These are phyloP conservation scores for Crithidia brevicula DNA, from an alignment of 208 protist genomes.

Conservation along the genomic window DNA sequence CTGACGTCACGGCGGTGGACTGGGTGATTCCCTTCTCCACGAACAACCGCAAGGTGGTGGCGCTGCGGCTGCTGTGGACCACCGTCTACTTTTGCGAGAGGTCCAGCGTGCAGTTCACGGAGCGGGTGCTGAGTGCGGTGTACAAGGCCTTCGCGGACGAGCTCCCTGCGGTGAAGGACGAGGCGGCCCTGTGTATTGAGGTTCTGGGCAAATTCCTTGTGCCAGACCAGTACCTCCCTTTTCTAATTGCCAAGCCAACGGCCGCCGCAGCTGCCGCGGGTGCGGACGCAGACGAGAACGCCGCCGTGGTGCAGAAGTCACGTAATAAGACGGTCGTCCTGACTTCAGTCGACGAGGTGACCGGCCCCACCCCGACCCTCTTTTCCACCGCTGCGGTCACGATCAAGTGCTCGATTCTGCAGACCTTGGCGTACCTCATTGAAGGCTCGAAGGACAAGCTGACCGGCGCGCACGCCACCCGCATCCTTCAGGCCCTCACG, in stretches of 20 bases:
- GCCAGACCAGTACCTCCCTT: slow-evolving; percentile 89
- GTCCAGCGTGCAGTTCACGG: slow-evolving; percentile 82
- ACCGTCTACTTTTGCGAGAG: slow-evolving; percentile 80
- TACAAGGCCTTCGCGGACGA: slow-evolving; percentile 89
- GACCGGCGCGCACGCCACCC: slow-evolving; percentile 57
- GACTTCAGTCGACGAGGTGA: slow-evolving; percentile 41
- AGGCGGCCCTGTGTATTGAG: slow-evolving; percentile 78
- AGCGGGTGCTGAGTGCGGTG: slow-evolving; percentile 77
- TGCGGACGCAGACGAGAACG: slow-evolving; percentile 34
- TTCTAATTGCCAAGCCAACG: slow-evolving; percentile 66
- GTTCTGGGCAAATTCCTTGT: slow-evolving; percentile 88
- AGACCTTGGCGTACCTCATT: slow-evolving; percentile 68
- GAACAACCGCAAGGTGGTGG: slow-evolving; percentile 83
- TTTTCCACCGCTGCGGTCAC: slow-evolving; percentile 86
- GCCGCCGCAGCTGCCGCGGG: not conserved
- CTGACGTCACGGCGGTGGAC: slow-evolving; percentile 81
- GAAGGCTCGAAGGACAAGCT: slow-evolving; percentile 67
- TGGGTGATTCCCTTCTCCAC: slow-evolving; percentile 90
- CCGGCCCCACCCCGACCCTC: slow-evolving; percentile 51
- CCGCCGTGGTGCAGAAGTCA: slow-evolving; percentile 41
- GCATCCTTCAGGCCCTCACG: slow-evolving; percentile 71
- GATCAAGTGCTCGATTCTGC: slow-evolving; percentile 80
- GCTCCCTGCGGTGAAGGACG: slow-evolving; percentile 63
- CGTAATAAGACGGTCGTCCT: slow-evolving; percentile 71
- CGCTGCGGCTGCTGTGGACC: slow-evolving; percentile 81